These are phyloP conservation scores for Tuber indicum DNA, from an alignment of 495 filamentous ascomycete genomes.

Conservation along the genomic window DNA sequence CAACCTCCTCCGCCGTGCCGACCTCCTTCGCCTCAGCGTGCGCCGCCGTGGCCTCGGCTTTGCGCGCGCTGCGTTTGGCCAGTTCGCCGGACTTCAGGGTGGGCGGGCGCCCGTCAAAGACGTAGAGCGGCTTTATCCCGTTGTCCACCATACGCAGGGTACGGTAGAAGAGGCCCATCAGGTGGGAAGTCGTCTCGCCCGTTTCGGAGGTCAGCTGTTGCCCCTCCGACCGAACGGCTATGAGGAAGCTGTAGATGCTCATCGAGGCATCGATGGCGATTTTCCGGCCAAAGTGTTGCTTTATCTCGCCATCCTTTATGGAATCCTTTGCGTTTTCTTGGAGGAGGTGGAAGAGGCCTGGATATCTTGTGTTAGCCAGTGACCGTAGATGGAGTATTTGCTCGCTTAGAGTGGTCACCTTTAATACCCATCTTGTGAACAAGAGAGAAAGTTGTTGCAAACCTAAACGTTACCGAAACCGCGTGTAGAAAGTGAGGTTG, in stretches of 20 bases:
- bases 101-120: slow-evolving; percentile 93
- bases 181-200: slow-evolving; percentile 92
- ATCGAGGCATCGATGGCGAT: slow-evolving; percentile 99
- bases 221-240: slow-evolving; percentile 92
- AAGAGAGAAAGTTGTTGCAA: neutral
- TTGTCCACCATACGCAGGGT: slow-evolving; percentile 97
- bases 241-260: slow-evolving; percentile 98
- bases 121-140: slow-evolving; percentile 95
- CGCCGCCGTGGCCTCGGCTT: slow-evolving; percentile 77
- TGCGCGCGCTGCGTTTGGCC: slow-evolving; percentile 86
- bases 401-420: slow-evolving; percentile 43
- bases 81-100: slow-evolving; percentile 95
- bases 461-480: neutral
- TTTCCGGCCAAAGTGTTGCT: slow-evolving; percentile 95
- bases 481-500: neutral
- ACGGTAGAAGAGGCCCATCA: slow-evolving; percentile 99
- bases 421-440: slow-evolving; percentile 78
- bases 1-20: slow-evolving; percentile 90
- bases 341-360: slow-evolving; percentile 77
- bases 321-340: slow-evolving; percentile 86
- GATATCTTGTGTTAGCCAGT: slow-evolving; percentile 20
- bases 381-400: neutral
- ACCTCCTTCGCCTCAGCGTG: slow-evolving; percentile 95
- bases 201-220: slow-evolving; percentile 90
- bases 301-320: slow-evolving; percentile 94